Base-by-base conservation (phyloP, 176 grass and related monocot species). In the Rhynchospora tenuis region DNA sequence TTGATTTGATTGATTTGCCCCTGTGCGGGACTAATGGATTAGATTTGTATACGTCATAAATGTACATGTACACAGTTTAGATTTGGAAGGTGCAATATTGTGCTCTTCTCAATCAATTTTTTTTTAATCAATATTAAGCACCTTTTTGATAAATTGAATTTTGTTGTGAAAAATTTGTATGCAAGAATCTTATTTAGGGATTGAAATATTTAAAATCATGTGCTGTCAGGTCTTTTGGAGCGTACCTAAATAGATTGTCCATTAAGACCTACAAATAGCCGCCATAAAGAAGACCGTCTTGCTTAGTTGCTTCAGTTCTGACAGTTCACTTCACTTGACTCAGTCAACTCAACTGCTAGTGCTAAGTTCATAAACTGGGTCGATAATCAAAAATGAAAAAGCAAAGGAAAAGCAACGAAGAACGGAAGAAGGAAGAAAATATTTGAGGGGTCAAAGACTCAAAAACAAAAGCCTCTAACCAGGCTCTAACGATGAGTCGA, bases 21-120 rank as follows among this genome's bases (percentile, higher is more conserved):
- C 3, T 19, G 16, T 67, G 12, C 4, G 43, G 43, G 59, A 47
- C 46, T 82, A 61, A 82, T 82, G 59, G 42, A 63, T 82, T 65
- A 82, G 29, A 67, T 82, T 50, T 23, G 33, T 27, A 22, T 67
- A 17, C 51, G 52, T 82, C 23, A 42, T 9, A 7, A n/a, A 67
- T 65, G 60, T 82, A 66, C 62, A 80, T 63, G 78, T 44, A 76
- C 29, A 55, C 73, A 28, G 73, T 76, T 76, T 55, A 76, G 46
- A 54, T 76, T 76, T 76, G 73, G 26, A 27, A 38, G 55, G 48
- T 55, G 48, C 48, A 76, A 76, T 76, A 5, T 9, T 76, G 17
- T 76, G 67, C 55, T 47, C 48, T 76, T 76, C 73, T 10, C 22
- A 13, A 73, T 75, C 46, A 75, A 52, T 54, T 75, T 22, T 52